Evolutionary conservation across 352 stramenopile genomes (phyloP).

Genomic region (Globisporangium camurandrum): DNA sequence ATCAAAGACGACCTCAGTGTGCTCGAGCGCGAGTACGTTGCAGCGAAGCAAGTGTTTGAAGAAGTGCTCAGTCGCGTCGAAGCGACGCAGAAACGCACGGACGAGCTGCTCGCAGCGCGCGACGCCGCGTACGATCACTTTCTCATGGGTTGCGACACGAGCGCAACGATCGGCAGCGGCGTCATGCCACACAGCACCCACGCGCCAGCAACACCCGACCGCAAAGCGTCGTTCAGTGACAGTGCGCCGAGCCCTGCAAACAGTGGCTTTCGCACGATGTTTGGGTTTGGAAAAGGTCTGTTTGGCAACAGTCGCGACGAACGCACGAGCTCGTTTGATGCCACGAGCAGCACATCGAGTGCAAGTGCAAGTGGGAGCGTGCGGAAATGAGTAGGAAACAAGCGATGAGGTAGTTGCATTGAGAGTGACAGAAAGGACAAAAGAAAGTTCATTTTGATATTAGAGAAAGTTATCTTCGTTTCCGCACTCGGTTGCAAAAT

Average conservation of each 20-base stretch:
- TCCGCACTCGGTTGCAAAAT: no score
- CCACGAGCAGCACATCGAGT: constrained; percentile 8
- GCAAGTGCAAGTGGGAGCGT: constrained; percentile 1
- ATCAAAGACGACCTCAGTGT: constrained; percentile 75
- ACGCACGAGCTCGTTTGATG: constrained; percentile 49
- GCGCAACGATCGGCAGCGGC: constrained; percentile 17
- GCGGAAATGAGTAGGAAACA: no score
- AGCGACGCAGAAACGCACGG: constrained; percentile 60
- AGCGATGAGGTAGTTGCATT: no score
- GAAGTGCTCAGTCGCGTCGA: constrained; percentile 61
- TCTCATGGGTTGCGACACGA: constrained; percentile 45
- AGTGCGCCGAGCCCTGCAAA: constrained; percentile 27
- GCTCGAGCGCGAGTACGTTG: constrained; percentile 73
- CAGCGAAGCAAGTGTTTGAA: constrained; percentile 77
- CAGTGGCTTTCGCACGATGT: constrained; percentile 42
- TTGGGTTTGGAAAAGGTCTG: constrained; percentile 68
- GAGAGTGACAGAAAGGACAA: no score
- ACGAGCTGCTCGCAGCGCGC: constrained; percentile 59
- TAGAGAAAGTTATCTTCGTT: no score
- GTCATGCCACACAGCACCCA: no score
- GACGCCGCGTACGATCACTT: constrained; percentile 74
- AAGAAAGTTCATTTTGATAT: no score
- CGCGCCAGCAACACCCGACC: constrained; percentile 14
- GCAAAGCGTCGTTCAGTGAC: constrained; percentile 30
- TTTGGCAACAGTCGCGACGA: constrained; percentile 44